Percentiles rank a stretch among this genome's conserved stretches.
Evolutionary conservation across 306 rosid genomes (phyloP).

Genomic region (Vachellia pachyceras): DNA sequence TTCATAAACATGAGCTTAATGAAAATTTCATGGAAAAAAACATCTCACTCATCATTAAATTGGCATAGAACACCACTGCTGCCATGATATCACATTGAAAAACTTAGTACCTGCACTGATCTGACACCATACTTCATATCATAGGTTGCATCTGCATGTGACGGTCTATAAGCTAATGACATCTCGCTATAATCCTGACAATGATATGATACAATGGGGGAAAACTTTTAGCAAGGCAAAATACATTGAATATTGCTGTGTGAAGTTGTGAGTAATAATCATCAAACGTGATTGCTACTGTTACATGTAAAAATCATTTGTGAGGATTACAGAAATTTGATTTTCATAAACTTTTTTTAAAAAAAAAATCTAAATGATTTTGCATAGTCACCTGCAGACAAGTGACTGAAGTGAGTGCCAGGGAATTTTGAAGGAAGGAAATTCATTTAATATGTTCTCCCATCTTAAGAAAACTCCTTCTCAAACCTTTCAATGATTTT

Average conservation of each 20-base stretch:
- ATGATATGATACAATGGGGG: constrained; percentile 14
- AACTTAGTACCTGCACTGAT: constrained; percentile 81
- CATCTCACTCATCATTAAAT: neutral
- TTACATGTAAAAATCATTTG: constrained; percentile 5
- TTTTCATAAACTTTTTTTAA: neutral
- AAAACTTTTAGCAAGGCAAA: constrained; percentile 24
- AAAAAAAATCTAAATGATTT: neutral
- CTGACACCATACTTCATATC: constrained; percentile 97
- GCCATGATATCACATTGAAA: constrained; percentile 11
- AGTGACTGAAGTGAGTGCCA: neutral
- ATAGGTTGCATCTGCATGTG: constrained; percentile 98
- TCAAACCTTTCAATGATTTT: neutral
- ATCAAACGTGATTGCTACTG: neutral
- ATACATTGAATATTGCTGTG: constrained; percentile 14
- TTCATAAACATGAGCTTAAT: constrained; percentile 26
- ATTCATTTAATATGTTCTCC: constrained; percentile 3
- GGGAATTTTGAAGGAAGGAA: neutral
- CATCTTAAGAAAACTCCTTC: neutral
- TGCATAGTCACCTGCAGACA: neutral
- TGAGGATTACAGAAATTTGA: neutral
- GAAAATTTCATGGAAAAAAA: constrained; percentile 31
- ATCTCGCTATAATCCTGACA: constrained; percentile 92
- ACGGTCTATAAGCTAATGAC: constrained; percentile 92
- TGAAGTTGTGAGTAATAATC: constrained; percentile 1
- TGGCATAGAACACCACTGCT: constrained; percentile 8